These are phyloP conservation scores for Tetracladium maxilliforme DNA, from an alignment of 2,329 filamentous ascomycete species.

Conservation along the genomic window DNA sequence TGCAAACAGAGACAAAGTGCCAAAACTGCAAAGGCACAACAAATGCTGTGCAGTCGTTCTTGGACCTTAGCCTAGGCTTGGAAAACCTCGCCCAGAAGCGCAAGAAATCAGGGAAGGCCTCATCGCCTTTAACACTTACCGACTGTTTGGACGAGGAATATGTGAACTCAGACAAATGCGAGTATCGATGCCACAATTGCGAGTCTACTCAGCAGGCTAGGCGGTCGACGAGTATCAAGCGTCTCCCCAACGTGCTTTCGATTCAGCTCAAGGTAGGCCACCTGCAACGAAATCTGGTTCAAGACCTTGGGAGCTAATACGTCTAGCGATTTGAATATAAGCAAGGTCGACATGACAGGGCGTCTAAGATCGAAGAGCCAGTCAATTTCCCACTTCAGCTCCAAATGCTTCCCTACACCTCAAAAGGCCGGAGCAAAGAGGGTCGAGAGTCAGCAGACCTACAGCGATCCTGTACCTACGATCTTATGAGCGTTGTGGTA, in stretches of 20 bases:
- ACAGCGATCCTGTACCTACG: conserved; percentile 60
- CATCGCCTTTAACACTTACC: conserved; percentile 39
- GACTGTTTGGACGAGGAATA: conserved; percentile 78
- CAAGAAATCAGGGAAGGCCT: conserved; percentile 37
- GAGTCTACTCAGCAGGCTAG: conserved; percentile 63
- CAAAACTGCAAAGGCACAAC: conserved; percentile 74
- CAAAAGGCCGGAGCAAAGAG: conserved; percentile 39
- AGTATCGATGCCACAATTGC: conserved; percentile 78
- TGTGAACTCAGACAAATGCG: conserved; percentile 73
- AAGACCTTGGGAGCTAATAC: conserved; percentile 23
- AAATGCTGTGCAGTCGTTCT: conserved; percentile 73
- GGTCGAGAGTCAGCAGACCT: conserved; percentile 36
- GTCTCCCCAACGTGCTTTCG: conserved; percentile 74
- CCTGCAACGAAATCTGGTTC: not conserved
- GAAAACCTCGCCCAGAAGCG: conserved; percentile 57
- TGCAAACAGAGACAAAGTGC: conserved; percentile 82
- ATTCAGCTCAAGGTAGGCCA: conserved; percentile 73
- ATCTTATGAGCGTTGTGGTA: conserved; percentile 78
- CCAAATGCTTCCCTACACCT: conserved; percentile 85
- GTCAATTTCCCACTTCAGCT: conserved; percentile 77
- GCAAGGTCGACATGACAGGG: conserved; percentile 48
- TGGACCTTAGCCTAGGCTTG: conserved; percentile 82
- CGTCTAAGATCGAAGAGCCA: conserved; percentile 76
- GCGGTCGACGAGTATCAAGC: conserved; percentile 73
- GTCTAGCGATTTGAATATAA: conserved; percentile 58